Evolutionary conservation across 192 early-diverging fungal genomes (phyloP), one percentile per base, ranked within the genome.

Genomic region (Coemansia sp.): DNA sequence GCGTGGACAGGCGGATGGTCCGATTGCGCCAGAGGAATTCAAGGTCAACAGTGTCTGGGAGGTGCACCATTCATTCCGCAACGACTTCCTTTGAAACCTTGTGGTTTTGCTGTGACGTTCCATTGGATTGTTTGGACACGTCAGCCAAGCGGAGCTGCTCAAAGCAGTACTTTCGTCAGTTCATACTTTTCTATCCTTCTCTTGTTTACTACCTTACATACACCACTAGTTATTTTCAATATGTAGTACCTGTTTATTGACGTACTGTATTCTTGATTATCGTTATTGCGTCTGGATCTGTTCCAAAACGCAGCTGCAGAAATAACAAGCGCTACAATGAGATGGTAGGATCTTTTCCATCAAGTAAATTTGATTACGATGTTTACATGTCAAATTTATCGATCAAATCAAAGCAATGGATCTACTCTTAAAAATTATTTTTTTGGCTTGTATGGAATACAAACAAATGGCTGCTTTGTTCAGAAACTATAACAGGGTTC

Each of bases 21-120:
- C 79, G 18, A 58, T 82, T 57, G 90, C 90, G 35, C 84, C 89
- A 63, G 51, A 74, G 42, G 87, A 79, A 70, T 92, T 92, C 71
- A 82, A 85, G 40, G 80, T 84, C 59, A 92, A 83, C 68, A 92
- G 90, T 75, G 83, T 84, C 28, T 92, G 88, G 88, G 72, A 84
- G 55, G 77, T 91, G 70, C 86, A 91, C 67, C 76, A 82, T 56
- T 74, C 69, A n/a, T 51, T 84, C 10, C 71, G 73, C 35, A 74
- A 70, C 51, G 71, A 57, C 48, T 58, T 26, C 48, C 48, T 51
- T 51, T 51, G 48, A 51, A 16, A 26, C 48, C 20, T 52, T 39
- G 23, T 29, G 21, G 16, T 58, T 0, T 13, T 43, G n/a, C n/a
- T n/a, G n/a, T n/a, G n/a, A n/a, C n/a, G n/a, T n/a, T n/a, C n/a